phyloP scores from a whole-genome alignment of 1,139 yeast species.

The Candida albicans region DNA sequence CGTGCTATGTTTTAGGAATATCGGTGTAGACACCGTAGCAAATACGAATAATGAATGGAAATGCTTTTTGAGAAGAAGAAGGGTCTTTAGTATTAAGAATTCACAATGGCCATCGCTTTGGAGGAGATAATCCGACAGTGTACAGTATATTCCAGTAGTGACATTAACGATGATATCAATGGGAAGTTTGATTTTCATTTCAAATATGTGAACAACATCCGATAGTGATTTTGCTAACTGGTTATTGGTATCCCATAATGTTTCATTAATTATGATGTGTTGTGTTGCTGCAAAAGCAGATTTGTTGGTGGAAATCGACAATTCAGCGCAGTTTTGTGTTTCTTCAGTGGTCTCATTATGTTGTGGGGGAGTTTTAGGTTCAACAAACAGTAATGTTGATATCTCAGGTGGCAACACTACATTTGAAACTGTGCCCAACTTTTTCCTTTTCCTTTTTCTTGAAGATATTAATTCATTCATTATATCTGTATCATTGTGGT shows the following conservation, averaged over 20 bases:
- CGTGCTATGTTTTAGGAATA: slow-evolving; percentile 9
- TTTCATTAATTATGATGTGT: slow-evolving; percentile 10
- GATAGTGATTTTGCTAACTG: slow-evolving; percentile 2
- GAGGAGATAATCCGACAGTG: slow-evolving; percentile 8
- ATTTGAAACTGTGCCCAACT: not conserved
- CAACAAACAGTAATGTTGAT: slow-evolving; percentile 11
- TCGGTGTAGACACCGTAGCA: slow-evolving; percentile 2
- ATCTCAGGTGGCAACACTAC: slow-evolving; percentile 9
- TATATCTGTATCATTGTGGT: slow-evolving; percentile 12
- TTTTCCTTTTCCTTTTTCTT: slow-evolving; percentile 7
- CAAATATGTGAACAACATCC: slow-evolving; percentile 5
- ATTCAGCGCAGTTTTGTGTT: not conserved
- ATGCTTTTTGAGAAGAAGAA: slow-evolving; percentile 8
- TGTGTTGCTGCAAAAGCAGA: slow-evolving; percentile 6
- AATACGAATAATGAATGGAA: slow-evolving; percentile 8
- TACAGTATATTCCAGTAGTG: slow-evolving; percentile 9
- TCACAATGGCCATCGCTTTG: slow-evolving; percentile 9
- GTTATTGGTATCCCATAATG: slow-evolving; percentile 9
- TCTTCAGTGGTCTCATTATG: not conserved
- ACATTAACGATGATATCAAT: slow-evolving; percentile 13
- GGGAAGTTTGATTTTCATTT: slow-evolving; percentile 6
- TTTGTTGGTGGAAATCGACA: not conserved
- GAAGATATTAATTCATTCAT: slow-evolving; percentile 5
- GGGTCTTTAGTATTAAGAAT: slow-evolving; percentile 7
- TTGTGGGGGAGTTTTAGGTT: not conserved